These are phyloP conservation scores for Nannochloropsis gaditana DNA, from an alignment of 108 stramenopile genomes.

Conservation along the genomic window DNA sequence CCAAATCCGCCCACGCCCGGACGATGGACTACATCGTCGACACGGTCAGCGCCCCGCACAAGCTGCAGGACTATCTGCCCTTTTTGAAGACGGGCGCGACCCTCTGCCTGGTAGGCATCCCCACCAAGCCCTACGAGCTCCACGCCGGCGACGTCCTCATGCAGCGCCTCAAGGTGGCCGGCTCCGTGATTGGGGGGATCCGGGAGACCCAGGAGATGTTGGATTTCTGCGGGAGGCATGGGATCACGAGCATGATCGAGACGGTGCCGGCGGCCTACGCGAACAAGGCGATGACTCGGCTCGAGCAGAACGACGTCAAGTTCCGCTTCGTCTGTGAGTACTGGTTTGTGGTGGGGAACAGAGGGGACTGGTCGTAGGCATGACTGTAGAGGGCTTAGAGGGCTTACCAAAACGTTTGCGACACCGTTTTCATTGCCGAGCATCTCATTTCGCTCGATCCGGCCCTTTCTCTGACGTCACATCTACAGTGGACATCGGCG, in stretches of 20 bases:
- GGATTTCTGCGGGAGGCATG: slow-evolving; percentile 33
- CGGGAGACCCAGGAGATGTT: slow-evolving; percentile 39
- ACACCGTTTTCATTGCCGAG: background rate
- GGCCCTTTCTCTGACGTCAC: background rate
- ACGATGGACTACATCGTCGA: slow-evolving; percentile 34
- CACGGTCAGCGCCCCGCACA: slow-evolving; percentile 25
- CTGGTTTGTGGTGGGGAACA: background rate
- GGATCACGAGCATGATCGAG: slow-evolving; percentile 20
- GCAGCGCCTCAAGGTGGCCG: slow-evolving; percentile 2
- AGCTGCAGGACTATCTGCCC: background rate
- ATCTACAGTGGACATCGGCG: background rate
- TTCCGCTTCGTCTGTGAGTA: background rate
- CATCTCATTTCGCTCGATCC: background rate
- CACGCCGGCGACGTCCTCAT: background rate
- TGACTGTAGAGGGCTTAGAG: too few species aligned
- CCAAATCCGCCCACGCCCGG: background rate
- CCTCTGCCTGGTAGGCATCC: slow-evolving; percentile 28
- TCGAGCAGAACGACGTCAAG: background rate
- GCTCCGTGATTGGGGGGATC: slow-evolving; percentile 34
- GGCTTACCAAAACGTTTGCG: too few species aligned
- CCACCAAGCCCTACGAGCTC: background rate
- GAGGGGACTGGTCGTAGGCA: background rate
- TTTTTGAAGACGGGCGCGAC: slow-evolving; percentile 24
- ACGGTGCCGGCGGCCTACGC: background rate
- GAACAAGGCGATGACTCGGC: background rate